Evolutionary conservation across 2,329 filamentous ascomycete species (phyloP).

Genomic region (Scortechinia acanthostroma): DNA sequence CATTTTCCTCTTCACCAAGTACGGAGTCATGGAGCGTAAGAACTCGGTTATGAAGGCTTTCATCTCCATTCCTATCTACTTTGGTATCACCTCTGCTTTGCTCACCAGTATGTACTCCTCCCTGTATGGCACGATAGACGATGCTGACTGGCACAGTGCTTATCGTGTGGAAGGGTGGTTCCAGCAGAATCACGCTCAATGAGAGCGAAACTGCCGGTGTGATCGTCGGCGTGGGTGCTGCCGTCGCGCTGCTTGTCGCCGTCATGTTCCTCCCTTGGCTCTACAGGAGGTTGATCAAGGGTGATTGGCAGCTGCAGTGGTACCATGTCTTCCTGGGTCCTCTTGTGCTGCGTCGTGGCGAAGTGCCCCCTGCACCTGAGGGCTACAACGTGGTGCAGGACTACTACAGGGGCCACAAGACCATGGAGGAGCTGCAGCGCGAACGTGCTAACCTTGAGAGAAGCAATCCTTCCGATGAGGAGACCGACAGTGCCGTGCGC

Average conservation of each 20-base stretch:
- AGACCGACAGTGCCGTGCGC: constrained; percentile 11
- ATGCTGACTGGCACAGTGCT: too few species aligned
- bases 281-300: constrained; percentile 46
- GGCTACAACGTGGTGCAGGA: constrained; percentile 35
- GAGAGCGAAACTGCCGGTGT: constrained; percentile 39
- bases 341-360: constrained; percentile 35
- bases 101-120: too few species aligned
- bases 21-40: constrained; percentile 40
- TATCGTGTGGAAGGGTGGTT: constrained; percentile 46
- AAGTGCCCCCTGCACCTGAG: constrained; percentile 30
- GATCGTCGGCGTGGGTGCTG: constrained; percentile 42
- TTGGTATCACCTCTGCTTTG: constrained; percentile 42
- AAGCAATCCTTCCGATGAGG: constrained; percentile 9
- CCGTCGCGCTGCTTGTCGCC: constrained; percentile 35
- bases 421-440: constrained; percentile 40
- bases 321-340: constrained; percentile 45
- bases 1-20: constrained; percentile 49
- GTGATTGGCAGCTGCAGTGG: constrained; percentile 51
- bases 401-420: constrained; percentile 48
- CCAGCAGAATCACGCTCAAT: constrained; percentile 35
- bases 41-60: constrained; percentile 45
- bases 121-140: too few species aligned
- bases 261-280: constrained; percentile 52
- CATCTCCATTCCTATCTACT: constrained; percentile 44
- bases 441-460: constrained; percentile 17